Evolutionary conservation across 148 eudicot species (phyloP).

Genomic region (Amaranthus hypochondriacus): DNA sequence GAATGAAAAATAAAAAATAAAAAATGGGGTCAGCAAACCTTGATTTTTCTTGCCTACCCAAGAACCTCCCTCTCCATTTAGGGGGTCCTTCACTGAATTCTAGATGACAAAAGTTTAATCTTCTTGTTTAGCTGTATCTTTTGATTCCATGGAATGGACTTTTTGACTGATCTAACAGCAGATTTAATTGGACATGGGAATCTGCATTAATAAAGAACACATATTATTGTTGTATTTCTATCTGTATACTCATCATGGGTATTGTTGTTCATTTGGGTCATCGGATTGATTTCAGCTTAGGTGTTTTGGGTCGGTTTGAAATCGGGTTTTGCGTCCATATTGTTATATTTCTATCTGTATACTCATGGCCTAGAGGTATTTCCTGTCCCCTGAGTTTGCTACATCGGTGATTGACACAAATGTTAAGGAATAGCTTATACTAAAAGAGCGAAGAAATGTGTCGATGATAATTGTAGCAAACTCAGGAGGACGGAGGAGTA

Average conservation of each 20-base stretch:
- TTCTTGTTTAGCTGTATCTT: conserved; percentile 7
- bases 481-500: no score
- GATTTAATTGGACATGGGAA: conserved; percentile 9
- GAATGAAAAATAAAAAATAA: conserved; percentile 9
- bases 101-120: conserved; percentile 17
- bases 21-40: conserved; percentile 20
- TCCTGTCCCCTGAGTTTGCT: no score
- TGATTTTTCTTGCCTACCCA: conserved; percentile 15
- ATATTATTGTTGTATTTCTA: background rate
- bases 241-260: background rate
- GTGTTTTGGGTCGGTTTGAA: no score
- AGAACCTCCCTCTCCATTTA: conserved; percentile 25
- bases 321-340: no score
- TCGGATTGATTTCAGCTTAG: no score
- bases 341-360: no score
- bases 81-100: conserved; percentile 22
- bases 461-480: no score
- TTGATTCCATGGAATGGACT: conserved; percentile 9
- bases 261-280: background rate
- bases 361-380: no score
- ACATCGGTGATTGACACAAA: no score
- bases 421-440: no score
- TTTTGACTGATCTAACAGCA: conserved; percentile 7
- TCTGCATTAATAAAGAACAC: conserved; percentile 12
- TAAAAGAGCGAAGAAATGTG: no score